Base-by-base conservation (phyloP, 225 moss, liverwort and hornwort genomes). In the Pseudoscleropodium purum region DNA sequence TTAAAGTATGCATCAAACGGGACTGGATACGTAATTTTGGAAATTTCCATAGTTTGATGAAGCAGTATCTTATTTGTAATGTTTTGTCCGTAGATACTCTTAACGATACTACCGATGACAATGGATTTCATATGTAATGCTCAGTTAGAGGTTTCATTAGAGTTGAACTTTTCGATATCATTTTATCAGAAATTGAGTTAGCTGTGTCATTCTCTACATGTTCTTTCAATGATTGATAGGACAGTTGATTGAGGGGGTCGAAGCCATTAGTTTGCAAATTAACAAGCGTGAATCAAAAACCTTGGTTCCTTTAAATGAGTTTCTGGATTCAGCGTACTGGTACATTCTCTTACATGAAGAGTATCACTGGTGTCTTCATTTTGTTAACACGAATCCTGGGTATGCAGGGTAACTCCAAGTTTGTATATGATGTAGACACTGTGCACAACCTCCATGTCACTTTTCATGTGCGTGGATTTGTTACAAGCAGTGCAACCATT, bases 391-490 rank as follows among this genome's bases (percentile, higher is more conserved):
- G 19, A 85, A 65, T 89, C 18, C 39, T 91, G 88, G 75, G 77
- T 88, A 83, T 88, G 94, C 98, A 98, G 98, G 98, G 97, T 67
- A 94, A 96, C 84, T 96, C 97, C 64, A 87, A 94, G 59, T 97
- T 97, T 90, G 91, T 98, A 33, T 96, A 97, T 84, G 96, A 97
- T 88, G 93, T 98, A 88, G 98, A 98, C 85, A 96, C 95, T 56
- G 90, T 95, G 80, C 98, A 97, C 91, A 93, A 96, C 85, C 84
- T 98, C 74, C 92, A 83, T 87, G 90, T 98, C 90, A 95, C 89
- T 84, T 95, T 98, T 88, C 76, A 87, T 57, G 90, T 91, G 86
- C 89, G 89, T 77, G 92, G 93, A 79, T 98, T 94, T 90, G 77
- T 94, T 88, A 92, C 95, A 85, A 94, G 91, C 89, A 88, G 79